A percentile compares a stretch with the other conserved stretches of the same genome.
These are phyloP conservation scores for Globisporangium spinosum DNA, from an alignment of 352 stramenopile genomes.

Conservation along the genomic window DNA sequence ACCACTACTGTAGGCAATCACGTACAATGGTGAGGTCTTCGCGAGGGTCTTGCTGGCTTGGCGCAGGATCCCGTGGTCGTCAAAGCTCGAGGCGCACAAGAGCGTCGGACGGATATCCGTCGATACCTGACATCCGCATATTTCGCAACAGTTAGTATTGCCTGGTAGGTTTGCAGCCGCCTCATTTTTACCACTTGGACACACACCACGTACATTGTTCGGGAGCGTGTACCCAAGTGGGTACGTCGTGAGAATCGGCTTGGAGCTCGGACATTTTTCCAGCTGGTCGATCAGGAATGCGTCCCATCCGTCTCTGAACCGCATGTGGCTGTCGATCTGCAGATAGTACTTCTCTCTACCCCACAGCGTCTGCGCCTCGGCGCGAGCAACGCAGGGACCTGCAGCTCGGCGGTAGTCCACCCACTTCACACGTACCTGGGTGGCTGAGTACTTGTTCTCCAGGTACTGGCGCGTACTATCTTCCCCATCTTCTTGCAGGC, in stretches of 20 bases:
- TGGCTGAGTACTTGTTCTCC: neutral
- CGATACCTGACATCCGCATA: neutral
- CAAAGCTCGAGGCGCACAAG: neutral
- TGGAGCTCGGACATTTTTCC: conserved; percentile 24
- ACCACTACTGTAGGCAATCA: neutral
- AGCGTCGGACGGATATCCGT: neutral
- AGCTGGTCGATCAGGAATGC: conserved; percentile 84
- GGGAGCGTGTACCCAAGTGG: conserved; percentile 77
- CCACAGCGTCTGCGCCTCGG: conserved; percentile 74
- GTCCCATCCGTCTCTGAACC: conserved; percentile 86
- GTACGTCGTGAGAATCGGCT: conserved; percentile 92
- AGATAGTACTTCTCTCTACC: conserved; percentile 87
- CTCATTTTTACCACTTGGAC: neutral
- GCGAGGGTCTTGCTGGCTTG: neutral
- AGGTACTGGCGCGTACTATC: neutral
- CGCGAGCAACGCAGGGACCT: neutral
- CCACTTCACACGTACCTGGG: neutral
- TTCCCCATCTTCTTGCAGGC: neutral
- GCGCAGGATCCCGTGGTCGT: neutral
- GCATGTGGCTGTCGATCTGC: conserved; percentile 96
- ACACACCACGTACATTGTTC: neutral
- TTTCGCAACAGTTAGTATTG: neutral
- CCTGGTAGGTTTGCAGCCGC: neutral
- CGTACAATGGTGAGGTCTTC: neutral
- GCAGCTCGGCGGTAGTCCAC: neutral